phyloP scores from a whole-genome alignment of 1,284 basidiomycete species.

The Pseudozyma tsukubaensis region DNA sequence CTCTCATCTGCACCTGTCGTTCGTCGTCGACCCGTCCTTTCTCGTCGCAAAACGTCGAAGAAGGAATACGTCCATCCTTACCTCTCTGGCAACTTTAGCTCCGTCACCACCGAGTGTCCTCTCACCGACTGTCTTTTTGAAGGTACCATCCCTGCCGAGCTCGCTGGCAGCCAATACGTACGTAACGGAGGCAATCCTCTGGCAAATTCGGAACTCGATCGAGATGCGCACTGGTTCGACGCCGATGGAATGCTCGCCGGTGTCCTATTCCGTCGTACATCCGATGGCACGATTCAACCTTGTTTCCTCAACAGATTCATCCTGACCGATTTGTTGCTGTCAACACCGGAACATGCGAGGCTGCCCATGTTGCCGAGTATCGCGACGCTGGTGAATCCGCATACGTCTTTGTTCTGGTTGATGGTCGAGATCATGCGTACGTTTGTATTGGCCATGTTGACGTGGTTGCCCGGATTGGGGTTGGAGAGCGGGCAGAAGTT shows the following conservation, averaged over 20 bases:
- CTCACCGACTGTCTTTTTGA: conserved; percentile 62
- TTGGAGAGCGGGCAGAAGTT: conserved; percentile 31
- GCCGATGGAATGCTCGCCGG: conserved; percentile 71
- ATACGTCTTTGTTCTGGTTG: conserved; percentile 68
- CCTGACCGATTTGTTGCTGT: conserved; percentile 69
- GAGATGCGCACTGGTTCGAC: conserved; percentile 68
- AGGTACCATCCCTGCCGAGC: conserved; percentile 65
- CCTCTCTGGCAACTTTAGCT: conserved; percentile 68
- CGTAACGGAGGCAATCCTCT: conserved; percentile 72
- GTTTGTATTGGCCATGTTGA: conserved; percentile 58
- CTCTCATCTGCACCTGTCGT: conserved; percentile 13
- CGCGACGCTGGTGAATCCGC: conserved; percentile 71
- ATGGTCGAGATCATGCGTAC: conserved; percentile 70
- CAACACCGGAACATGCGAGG: conserved; percentile 52
- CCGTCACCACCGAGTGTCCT: conserved; percentile 63
- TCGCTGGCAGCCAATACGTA: conserved; percentile 70
- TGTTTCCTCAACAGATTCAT: conserved; percentile 69
- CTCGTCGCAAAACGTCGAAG: conserved; percentile 37
- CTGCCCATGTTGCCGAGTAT: conserved; percentile 71
- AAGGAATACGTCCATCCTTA: conserved; percentile 64
- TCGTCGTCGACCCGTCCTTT: conserved; percentile 34
- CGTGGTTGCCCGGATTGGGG: conserved; percentile 62
- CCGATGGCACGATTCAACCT: conserved; percentile 52
- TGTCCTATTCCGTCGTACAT: conserved; percentile 69
- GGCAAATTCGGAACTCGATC: conserved; percentile 48